phyloP scores from a whole-genome alignment of 2,329 filamentous ascomycete species.

The Fusarium continuum region DNA sequence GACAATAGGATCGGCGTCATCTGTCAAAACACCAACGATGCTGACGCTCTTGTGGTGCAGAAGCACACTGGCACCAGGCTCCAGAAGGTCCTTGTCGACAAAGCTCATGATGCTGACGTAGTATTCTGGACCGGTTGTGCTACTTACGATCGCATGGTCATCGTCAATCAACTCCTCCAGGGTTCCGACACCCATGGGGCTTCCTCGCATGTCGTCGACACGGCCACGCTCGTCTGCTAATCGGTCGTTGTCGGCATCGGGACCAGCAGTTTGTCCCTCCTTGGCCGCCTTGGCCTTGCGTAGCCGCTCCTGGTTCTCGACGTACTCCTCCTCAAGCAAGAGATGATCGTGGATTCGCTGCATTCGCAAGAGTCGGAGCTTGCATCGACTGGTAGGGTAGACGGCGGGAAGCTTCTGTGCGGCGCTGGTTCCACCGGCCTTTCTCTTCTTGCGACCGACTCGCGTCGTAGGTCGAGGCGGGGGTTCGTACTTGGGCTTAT shows the following conservation, averaged over 20 bases:
- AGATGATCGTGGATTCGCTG: slow-evolving; percentile 98
- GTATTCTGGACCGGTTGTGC: slow-evolving; percentile 96
- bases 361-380: slow-evolving; percentile 96
- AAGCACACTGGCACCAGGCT: slow-evolving; percentile 93
- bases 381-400: slow-evolving; percentile 96
- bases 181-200: slow-evolving; percentile 97
- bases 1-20: slow-evolving; percentile 93
- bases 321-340: slow-evolving; percentile 96
- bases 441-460: slow-evolving; percentile 98
- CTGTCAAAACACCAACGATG: slow-evolving; percentile 95
- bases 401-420: slow-evolving; percentile 94
- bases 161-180: slow-evolving; percentile 99
- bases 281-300: slow-evolving; percentile 89
- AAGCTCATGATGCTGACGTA: slow-evolving; percentile 99
- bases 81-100: slow-evolving; percentile 97
- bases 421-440: slow-evolving; percentile 89
- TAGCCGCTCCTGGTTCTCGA: slow-evolving; percentile 97
- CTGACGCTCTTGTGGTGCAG: slow-evolving; percentile 98
- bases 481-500: slow-evolving; percentile 99
- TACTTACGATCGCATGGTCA: slow-evolving; percentile 98
- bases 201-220: slow-evolving; percentile 98
- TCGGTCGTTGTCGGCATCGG: slow-evolving; percentile 79
- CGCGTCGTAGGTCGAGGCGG: slow-evolving; percentile 96
- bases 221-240: slow-evolving; percentile 94
- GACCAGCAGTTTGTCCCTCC: slow-evolving; percentile 72